Conservation (phyloP, 2,329 filamentous ascomycete genomes). For the Nemania sp. region DNA sequence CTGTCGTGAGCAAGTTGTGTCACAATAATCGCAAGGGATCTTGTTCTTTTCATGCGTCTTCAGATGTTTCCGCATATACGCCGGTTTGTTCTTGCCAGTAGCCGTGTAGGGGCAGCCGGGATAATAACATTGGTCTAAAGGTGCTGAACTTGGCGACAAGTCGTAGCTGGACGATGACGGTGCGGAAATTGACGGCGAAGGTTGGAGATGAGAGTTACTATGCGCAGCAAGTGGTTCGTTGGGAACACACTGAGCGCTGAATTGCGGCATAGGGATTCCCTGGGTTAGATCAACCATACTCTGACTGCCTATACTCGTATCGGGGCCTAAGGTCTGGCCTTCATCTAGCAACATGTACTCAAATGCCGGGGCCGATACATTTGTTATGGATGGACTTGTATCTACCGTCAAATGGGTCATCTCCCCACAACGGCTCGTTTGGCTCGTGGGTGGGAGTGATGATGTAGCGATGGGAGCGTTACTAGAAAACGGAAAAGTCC, state of each 20-base stretch:
- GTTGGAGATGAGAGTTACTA: not conserved
- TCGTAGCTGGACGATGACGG: constrained; percentile 18
- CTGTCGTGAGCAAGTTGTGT: constrained; percentile 17
- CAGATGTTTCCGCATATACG: constrained; percentile 38
- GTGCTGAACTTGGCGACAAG: constrained; percentile 4
- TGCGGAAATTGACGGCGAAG: not conserved
- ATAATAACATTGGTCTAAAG: constrained; percentile 12
- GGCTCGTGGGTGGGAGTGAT: not conserved
- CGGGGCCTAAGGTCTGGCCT: constrained; percentile 3
- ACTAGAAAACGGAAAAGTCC: not conserved
- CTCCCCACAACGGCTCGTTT: constrained; percentile 2
- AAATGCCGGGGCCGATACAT: not conserved
- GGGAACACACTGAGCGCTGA: not conserved
- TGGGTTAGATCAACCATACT: not conserved
- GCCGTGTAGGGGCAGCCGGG: constrained; percentile 25
- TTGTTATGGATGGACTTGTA: constrained; percentile 5
- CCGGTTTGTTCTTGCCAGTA: constrained; percentile 11
- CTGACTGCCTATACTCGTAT: not conserved
- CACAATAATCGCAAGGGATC: constrained; percentile 30
- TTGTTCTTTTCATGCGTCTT: constrained; percentile 19
- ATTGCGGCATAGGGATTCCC: not conserved
- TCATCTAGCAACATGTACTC: constrained; percentile 1
- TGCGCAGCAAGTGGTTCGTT: not conserved
- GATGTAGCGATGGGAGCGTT: not conserved
- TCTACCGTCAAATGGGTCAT: constrained; percentile 20